Base-by-base conservation (phyloP, 2,329 filamentous ascomycete species). In the Neonectria sp. region DNA sequence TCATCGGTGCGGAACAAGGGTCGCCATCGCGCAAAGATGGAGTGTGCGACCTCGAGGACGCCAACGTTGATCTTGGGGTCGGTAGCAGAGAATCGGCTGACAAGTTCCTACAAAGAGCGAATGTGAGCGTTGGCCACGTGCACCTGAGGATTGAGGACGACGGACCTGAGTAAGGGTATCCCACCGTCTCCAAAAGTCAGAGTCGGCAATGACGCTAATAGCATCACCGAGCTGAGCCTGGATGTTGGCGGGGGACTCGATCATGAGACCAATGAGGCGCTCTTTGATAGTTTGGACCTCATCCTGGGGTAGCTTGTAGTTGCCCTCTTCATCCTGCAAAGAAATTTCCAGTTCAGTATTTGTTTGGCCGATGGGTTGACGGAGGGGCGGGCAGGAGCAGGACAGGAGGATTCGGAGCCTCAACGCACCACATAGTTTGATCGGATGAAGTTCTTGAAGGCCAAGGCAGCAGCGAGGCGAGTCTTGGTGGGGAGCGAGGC, bases 381-480 rank as follows among this genome's bases (percentile, higher is more conserved):
- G 56, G 68, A 49, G 55, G 55, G 56, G 63, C 27, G 45, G 43
- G 49, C 45, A 40, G 37, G 48, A 58, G 56, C 15, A 6, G 13
- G 46, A 49, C 27, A 53, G 56, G 65, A 15, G 35, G 17, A 33
- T 55, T 60, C 43, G 35, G 13, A 27, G 27, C 25, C 33, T 35
- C 35, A 52, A 85, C 89, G 74, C 82, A 92, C 91, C 75, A 94
- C 93, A 90, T 97, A 99, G 86, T 95, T 96, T 79, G 93, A 90
- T 81, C 93, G 93, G 78, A 99, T 95, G 82, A 97, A 97, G 85
- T 99, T 99, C 84, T 99, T 99, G 89, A 99, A 99, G 85, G 93
- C 96, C 67, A 99, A 88, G 31, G 96, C 94, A 76, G 93, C 94
- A 7, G 95, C 90, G 48, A 99, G 90, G 69, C 96, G 91, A 68